These are phyloP conservation scores for Beauveria bassiana DNA, from an alignment of 2,329 filamentous ascomycete species.

Conservation along the genomic window DNA sequence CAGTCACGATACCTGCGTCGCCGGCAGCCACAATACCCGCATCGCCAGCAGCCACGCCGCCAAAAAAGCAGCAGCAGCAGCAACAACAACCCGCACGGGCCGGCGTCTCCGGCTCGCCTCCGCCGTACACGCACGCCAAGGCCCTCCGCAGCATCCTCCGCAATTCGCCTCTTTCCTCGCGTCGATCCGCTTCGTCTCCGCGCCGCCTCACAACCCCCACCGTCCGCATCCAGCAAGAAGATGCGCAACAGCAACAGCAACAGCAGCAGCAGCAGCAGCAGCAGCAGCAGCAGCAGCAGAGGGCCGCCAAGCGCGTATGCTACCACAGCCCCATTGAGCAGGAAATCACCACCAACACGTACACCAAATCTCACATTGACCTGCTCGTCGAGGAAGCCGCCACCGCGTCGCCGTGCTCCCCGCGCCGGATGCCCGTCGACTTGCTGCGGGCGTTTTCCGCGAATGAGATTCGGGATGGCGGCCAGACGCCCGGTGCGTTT, in stretches of 20 bases:
- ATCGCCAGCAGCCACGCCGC: neutral
- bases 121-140: slow-evolving; percentile 52
- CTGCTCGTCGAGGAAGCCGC: slow-evolving; percentile 47
- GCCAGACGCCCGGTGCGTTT: slow-evolving; percentile 54
- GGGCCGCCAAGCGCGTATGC: slow-evolving; percentile 47
- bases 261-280: slow-evolving; percentile 41
- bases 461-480: slow-evolving; percentile 51
- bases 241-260: slow-evolving; percentile 33
- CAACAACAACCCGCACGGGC: neutral
- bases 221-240: neutral
- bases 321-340: slow-evolving; percentile 57
- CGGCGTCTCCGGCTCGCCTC: slow-evolving; percentile 17
- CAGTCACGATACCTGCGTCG: neutral
- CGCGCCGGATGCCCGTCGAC: slow-evolving; percentile 37
- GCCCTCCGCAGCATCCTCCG: slow-evolving; percentile 56
- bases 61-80: neutral
- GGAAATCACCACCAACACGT: slow-evolving; percentile 55
- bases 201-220: slow-evolving; percentile 46
- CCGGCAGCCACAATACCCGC: neutral
- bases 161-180: slow-evolving; percentile 55
- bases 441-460: slow-evolving; percentile 42
- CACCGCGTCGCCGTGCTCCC: slow-evolving; percentile 27
- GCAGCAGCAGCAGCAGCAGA: slow-evolving; percentile 49
- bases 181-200: slow-evolving; percentile 33
- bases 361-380: slow-evolving; percentile 56